Evolutionary conservation across 2,329 filamentous ascomycete species (phyloP), one percentile per base, ranked within the genome.

Genomic region (Zopfia rhizophila): DNA sequence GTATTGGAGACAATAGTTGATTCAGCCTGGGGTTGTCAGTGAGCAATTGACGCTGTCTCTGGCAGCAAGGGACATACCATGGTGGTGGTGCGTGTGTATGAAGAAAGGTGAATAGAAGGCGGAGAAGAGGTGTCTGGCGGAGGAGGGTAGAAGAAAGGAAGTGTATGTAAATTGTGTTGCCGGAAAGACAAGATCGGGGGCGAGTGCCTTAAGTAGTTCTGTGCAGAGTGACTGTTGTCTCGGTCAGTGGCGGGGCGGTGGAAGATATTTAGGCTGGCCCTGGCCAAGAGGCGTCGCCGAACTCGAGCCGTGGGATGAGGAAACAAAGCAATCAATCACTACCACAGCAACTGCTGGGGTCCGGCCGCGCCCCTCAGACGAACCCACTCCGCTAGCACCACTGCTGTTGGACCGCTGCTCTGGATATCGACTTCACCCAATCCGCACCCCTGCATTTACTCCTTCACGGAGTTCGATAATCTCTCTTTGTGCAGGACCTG

Each of bases 1-100:
- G 76, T 76, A 61, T 79, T 78, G 64, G 76, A 78, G 59, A 77
- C 49, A 51, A 74, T 72, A 48, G 67, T 60, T 63, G 70, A 72
- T 49, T 66, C 60, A 40, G 71, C 69, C 71, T 74, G 57, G 27
- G 30, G 14, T 14, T 27, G 8, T 49, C 23, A 27, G 56, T 60
- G 37, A 60, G 56, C 46, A 33, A 39, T 50, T 44, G 48, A 36
- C 31, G 18, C 43, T 21, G 22, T 38, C 17, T 25, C 18, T 31
- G 19, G 35, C 21, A 16, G 17, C n/a, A n/a, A n/a, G n/a, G 33
- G 31, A 58, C 66, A 10, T 63, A 68, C 65, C 66, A 69, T 69
- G 62, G 63, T 50, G 63, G 55, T 62, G 14, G 40, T 56, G 39
- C 52, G 56, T 22, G 30, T 49, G 50, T 41, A 32, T 44, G 39